A percentile compares a stretch with the other conserved stretches of the same genome.
Conservation (phyloP, 345 rosid genomes). For the Boechera stricta region DNA sequence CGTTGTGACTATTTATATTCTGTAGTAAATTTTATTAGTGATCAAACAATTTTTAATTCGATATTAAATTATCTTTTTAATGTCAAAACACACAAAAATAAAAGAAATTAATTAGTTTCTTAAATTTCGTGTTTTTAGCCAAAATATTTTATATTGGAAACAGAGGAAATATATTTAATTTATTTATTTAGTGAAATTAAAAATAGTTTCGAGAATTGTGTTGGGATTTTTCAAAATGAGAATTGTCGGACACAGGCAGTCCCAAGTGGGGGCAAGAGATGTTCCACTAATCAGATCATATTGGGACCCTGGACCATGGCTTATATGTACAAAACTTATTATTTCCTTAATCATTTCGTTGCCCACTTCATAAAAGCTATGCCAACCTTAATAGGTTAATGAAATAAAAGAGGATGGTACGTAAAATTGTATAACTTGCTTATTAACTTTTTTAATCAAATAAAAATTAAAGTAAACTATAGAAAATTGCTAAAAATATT, state of each 20-base stretch:
- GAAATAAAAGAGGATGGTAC: too few relatives aligned
- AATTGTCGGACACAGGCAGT: constrained; percentile 19
- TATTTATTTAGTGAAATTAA: background rate
- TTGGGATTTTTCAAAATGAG: constrained; percentile 3
- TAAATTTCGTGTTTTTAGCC: too few relatives aligned
- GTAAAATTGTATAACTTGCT: too few relatives aligned
- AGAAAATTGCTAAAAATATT: background rate
- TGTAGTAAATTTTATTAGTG: too few relatives aligned
- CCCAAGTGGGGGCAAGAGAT: background rate
- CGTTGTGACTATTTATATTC: too few relatives aligned
- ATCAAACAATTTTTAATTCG: too few relatives aligned
- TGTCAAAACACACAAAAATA: too few relatives aligned
- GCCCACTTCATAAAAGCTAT: constrained; percentile 18
- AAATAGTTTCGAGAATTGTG: background rate
- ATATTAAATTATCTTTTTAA: too few relatives aligned
- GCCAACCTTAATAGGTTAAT: background rate
- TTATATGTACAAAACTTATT: constrained; percentile 1
- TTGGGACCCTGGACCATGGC: constrained; percentile 6
- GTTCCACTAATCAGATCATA: background rate
- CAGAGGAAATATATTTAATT: too few relatives aligned
- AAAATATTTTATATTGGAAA: too few relatives aligned
- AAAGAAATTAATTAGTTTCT: too few relatives aligned
- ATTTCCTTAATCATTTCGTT: constrained; percentile 1
- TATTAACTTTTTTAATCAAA: background rate
- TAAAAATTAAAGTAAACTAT: background rate